Conservation (phyloP, 257 asterid species). For the Vinca minor region DNA sequence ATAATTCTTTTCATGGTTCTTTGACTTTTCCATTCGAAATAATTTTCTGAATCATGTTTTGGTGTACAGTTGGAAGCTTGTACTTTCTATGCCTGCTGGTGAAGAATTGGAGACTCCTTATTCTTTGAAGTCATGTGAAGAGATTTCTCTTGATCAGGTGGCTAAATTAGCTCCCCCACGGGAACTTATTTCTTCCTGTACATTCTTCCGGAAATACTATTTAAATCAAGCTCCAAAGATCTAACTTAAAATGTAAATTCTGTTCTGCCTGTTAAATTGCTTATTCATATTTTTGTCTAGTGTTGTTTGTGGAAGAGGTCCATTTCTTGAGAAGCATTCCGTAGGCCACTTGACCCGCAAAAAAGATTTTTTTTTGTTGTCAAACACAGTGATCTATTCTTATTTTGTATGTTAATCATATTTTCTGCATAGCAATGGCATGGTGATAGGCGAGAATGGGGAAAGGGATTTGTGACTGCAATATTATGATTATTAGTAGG, state of each 20-base stretch:
- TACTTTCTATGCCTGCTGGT: conserved; percentile 82
- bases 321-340: not conserved
- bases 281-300: not conserved
- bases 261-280: not conserved
- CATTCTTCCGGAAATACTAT: not conserved
- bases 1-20: not conserved
- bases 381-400: not conserved
- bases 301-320: not conserved
- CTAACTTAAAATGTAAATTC: not conserved
- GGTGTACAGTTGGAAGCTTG: conserved; percentile 73
- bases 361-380: not conserved
- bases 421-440: not conserved
- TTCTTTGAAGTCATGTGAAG: conserved; percentile 61
- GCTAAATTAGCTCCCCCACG: not conserved
- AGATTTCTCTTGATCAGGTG: conserved; percentile 73
- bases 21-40: not conserved
- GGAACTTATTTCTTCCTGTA: not conserved
- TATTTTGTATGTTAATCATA: not conserved
- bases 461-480: not conserved
- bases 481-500: too few species aligned
- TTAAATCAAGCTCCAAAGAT: not conserved
- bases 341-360: not conserved
- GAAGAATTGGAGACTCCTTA: conserved; percentile 61
- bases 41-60: conserved; percentile 11
- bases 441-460: not conserved